A percentile compares a stretch with the other conserved stretches of the same genome.
These are phyloP conservation scores for Aspergillus novoparasiticus DNA, from an alignment of 2,329 filamentous ascomycete genomes.

Conservation along the genomic window DNA sequence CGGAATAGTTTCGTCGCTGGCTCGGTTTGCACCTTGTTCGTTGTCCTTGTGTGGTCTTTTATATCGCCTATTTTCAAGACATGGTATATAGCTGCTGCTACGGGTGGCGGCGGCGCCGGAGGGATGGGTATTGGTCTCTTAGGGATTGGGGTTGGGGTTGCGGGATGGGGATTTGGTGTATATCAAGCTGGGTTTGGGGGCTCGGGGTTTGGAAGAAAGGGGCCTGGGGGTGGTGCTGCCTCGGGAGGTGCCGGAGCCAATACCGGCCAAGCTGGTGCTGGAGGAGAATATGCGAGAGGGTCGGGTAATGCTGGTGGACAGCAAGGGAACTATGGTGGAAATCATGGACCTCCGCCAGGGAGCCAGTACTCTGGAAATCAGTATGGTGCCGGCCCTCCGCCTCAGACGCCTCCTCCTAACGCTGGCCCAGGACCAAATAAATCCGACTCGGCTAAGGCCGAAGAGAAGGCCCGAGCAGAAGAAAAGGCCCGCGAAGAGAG, in stretches of 20 bases:
- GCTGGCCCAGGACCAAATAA: conserved; percentile 19
- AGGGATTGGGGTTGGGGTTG: conserved; percentile 71
- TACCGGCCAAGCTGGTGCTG: conserved; percentile 18
- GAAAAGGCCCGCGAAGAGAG: not conserved
- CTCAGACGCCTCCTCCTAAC: conserved; percentile 27
- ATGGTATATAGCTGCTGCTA: conserved; percentile 73
- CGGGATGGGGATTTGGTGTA: conserved; percentile 75
- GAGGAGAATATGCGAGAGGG: conserved; percentile 29
- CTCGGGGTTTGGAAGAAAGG: conserved; percentile 8
- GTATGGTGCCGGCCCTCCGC: conserved; percentile 32
- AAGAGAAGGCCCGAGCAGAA: conserved; percentile 23
- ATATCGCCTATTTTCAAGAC: conserved; percentile 72
- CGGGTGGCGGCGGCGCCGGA: conserved; percentile 71
- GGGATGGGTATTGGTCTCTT: conserved; percentile 73
- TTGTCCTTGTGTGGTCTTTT: conserved; percentile 71
- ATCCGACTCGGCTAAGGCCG: conserved; percentile 16
- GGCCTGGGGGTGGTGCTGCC: conserved; percentile 19
- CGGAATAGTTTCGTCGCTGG: conserved; percentile 90
- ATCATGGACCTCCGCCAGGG: conserved; percentile 32
- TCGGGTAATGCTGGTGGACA: conserved; percentile 27
- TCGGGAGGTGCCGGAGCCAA: conserved; percentile 8
- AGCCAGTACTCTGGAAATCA: conserved; percentile 39
- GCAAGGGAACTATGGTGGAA: conserved; percentile 31
- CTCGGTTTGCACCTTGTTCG: conserved; percentile 73
- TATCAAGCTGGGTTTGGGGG: conserved; percentile 51